Evolutionary conservation across 164 flowering plant species (phyloP), one percentile per base, ranked within the genome.

Genomic region (Platanus orientalis): DNA sequence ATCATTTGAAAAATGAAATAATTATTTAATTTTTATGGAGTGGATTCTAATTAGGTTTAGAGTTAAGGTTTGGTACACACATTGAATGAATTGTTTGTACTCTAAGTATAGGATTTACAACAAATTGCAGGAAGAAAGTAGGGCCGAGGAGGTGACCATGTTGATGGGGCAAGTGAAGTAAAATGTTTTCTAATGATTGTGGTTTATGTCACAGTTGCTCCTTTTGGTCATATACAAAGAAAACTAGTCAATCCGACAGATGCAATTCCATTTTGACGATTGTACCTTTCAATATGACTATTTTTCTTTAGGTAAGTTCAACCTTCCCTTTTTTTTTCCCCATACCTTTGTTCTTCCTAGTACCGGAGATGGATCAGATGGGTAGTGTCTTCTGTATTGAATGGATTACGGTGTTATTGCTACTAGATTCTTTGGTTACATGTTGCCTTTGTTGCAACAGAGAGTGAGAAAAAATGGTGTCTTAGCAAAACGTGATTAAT

Each of bases 111-210:
- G 97, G 96, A 50, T 89, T 94, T 52, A 89, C 97, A 65, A 94
- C 99, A 23, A n/a, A 89, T 94, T 74, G 97, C 99, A 6, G 99
- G 99, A 69, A 97, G 97, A 47, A 89, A 83, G 70, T 73, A 78
- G 83, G 75, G 84, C 64, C 77, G 81, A 30, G 89, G 88, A 36
- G 90, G 89, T 42, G 85, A 85, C 6, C 96, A 94, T 78, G 80
- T 79, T 5, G 97, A 91, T 72, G 99, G 99, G 25, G 92, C 96
- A 50, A 89, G 99, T 70, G 97, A 86, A 69, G 88, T 77, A 96
- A 96, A 54, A 88, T 81, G 52, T 94, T 94, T 63, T 94, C 99
- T 19, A 76, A 75, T 60, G 97, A 94, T 76, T 94, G 92, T 94
- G 70, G 81, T 89, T 42, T 94, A 86, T 52, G 63, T 94, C 39